Evolutionary conservation across 2,329 filamentous ascomycete species (phyloP), one percentile per base, ranked within the genome.

Genomic region (Huntiella abstrusa): DNA sequence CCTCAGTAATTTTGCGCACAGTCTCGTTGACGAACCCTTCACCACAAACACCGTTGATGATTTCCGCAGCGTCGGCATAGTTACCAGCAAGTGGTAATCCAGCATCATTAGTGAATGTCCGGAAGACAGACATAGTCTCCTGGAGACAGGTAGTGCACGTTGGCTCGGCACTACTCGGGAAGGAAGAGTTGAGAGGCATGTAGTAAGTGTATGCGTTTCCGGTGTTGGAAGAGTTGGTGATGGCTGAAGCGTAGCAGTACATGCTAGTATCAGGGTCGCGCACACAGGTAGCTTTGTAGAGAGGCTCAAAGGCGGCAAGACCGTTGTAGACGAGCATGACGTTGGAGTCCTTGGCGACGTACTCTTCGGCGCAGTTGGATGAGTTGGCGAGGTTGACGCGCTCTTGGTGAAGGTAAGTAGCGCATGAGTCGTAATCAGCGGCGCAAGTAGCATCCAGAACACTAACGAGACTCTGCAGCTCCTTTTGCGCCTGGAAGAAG

Each of bases 211-310:
- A 88, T 33, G 75, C 71, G 58, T 91, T 80, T 32, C 76, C 73
- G 0, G 81, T 68, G 6, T 73, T 79, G 16, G 74, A 72, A 4
- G 65, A 59, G 61, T 94, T 93, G 41, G 82, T 85, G 50, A 87
- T 76, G 43, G 88, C 85, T 54, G 83, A 80, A 53, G 83, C 83
- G 59, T 85, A 95, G 64, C 75, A 80, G 66, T 88, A 95, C 53
- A 76, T 71, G 43, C 68, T 68, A 1, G 76, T 77, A 1, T 66
- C 61, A 0, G 73, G 67, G 57, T 83, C 74, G 50, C 75, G 76
- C 15, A 93, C 70, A 58, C 91, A 98, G 5, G 80, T 80, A 3
- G 85, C 84, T 42, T 75, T 70, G 63, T 88, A 93, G 28, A 94
- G 64, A 22, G 80, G 71, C 52, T 77, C 68, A 62, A 95, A 98